phyloP scores from a whole-genome alignment of 129 eudicot species.

The Lonicera japonica region DNA sequence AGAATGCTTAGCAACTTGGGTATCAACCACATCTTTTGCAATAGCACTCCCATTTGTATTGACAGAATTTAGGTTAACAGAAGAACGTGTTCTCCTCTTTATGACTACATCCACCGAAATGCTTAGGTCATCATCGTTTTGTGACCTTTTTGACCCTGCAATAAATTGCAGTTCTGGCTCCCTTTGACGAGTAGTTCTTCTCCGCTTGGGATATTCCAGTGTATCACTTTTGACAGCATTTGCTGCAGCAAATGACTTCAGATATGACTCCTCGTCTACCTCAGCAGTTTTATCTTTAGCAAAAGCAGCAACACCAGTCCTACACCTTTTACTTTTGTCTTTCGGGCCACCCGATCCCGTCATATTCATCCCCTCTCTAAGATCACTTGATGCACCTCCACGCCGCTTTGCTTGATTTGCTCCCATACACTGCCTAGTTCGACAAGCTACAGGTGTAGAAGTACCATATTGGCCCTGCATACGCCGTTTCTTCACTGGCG shows the following conservation, averaged over 20 bases:
- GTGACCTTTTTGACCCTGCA: conserved; percentile 35
- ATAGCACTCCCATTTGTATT: conserved; percentile 3
- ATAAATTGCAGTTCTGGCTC: conserved; percentile 18
- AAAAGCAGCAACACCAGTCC: background rate
- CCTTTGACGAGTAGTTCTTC: conserved; percentile 21
- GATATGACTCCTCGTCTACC: conserved; percentile 14
- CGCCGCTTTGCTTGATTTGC: conserved; percentile 14
- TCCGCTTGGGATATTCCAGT: conserved; percentile 23
- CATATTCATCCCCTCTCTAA: conserved; percentile 15
- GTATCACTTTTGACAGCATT: conserved; percentile 1
- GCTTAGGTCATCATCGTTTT: conserved; percentile 18
- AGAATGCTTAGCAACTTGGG: conserved; percentile 9
- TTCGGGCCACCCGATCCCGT: conserved; percentile 13
- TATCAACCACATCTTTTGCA: background rate
- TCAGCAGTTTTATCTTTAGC: conserved; percentile 13
- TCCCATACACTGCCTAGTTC: conserved; percentile 41
- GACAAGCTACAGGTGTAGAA: conserved; percentile 45
- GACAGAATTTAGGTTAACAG: background rate
- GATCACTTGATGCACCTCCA: conserved; percentile 16
- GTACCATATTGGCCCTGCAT: conserved; percentile 19
- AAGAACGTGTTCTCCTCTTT: conserved; percentile 9
- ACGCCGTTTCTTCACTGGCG: conserved; percentile 25
- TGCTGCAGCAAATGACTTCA: conserved; percentile 1
- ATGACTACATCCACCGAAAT: conserved; percentile 6
- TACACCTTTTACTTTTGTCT: conserved; percentile 17